A percentile compares a stretch with the other conserved stretches of the same genome.
phyloP scores from a whole-genome alignment of 1,284 basidiomycete genomes.

The Trametes hirsuta region DNA sequence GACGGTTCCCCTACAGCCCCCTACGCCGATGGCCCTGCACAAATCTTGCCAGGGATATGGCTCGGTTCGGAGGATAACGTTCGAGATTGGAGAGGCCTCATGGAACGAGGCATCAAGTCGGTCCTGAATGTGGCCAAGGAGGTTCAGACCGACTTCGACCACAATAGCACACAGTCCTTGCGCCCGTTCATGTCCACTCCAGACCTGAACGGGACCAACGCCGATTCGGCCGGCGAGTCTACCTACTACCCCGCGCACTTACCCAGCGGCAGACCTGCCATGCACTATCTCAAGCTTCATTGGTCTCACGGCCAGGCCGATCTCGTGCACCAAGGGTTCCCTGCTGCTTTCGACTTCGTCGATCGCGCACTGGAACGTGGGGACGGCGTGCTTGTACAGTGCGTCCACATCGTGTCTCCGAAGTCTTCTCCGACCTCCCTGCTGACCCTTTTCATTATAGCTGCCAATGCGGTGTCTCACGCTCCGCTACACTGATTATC shows the following conservation, averaged over 20 bases:
- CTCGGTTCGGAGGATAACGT: slow-evolving; percentile 95
- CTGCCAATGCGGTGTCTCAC: slow-evolving; percentile 96
- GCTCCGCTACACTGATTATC: slow-evolving; percentile 91
- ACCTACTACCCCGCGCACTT: slow-evolving; percentile 69
- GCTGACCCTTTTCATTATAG: slow-evolving; percentile 42
- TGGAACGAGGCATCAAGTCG: slow-evolving; percentile 76
- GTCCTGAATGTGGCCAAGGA: slow-evolving; percentile 97
- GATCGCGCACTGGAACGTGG: slow-evolving; percentile 76
- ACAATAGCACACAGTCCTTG: slow-evolving; percentile 45
- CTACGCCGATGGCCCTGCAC: slow-evolving; percentile 85
- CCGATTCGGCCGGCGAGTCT: slow-evolving; percentile 37
- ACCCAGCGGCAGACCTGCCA: slow-evolving; percentile 67
- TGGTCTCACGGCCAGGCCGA: slow-evolving; percentile 96
- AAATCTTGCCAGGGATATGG: slow-evolving; percentile 90
- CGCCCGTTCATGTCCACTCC: slow-evolving; percentile 71
- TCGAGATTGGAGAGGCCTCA: slow-evolving; percentile 71
- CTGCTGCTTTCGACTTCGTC: slow-evolving; percentile 79
- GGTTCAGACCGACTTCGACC: slow-evolving; percentile 78
- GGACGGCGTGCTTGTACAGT: slow-evolving; percentile 89
- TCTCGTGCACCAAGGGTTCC: slow-evolving; percentile 79
- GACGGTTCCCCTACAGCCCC: slow-evolving; percentile 59
- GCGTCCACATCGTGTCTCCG: slow-evolving; percentile 39
- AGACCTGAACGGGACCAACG: slow-evolving; percentile 50
- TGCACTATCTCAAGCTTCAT: slow-evolving; percentile 90
- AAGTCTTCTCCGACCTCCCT: slow-evolving; percentile 9